These are phyloP conservation scores for Penicillium crustosum DNA, from an alignment of 2,329 filamentous ascomycete genomes.

Conservation along the genomic window DNA sequence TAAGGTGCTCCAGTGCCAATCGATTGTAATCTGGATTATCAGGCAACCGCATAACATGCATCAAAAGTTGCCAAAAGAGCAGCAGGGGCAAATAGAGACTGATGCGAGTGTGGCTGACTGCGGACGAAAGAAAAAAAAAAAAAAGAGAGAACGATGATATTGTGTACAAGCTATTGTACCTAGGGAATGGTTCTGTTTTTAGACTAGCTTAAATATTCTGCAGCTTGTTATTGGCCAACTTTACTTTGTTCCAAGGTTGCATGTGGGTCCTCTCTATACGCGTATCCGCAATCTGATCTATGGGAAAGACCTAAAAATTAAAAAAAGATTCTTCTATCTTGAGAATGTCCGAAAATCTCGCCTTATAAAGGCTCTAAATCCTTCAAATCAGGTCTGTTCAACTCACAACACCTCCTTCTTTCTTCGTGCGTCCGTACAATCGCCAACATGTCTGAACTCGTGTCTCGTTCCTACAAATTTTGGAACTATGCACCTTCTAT, in stretches of 20 bases:
- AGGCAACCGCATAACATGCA: not conserved
- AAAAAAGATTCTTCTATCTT: not conserved
- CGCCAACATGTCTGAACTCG: slow-evolving; percentile 4
- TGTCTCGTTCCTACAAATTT: slow-evolving; percentile 12
- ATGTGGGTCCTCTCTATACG: not conserved
- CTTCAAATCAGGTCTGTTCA: not conserved
- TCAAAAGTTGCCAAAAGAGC: not conserved
- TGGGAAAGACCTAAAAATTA: not conserved
- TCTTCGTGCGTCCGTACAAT: not conserved
- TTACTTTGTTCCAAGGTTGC: not conserved
- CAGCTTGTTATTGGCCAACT: not conserved
- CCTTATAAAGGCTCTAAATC: not conserved
- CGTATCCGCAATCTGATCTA: slow-evolving; percentile 1
- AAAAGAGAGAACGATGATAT: not conserved
- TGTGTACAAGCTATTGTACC: not conserved
- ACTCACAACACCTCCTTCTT: not conserved
- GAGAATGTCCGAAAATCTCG: not conserved
- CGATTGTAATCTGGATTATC: not conserved
- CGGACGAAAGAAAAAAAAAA: not conserved
- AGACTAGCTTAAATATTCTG: not conserved
- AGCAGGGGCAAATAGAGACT: not conserved
- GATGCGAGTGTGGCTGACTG: not conserved
- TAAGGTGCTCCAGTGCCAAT: too few relatives aligned
- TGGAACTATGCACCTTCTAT: slow-evolving; percentile 16
- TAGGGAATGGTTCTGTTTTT: not conserved